phyloP scores from a whole-genome alignment of 2,329 filamentous ascomycete species.

The Juglanconis juglandina region DNA sequence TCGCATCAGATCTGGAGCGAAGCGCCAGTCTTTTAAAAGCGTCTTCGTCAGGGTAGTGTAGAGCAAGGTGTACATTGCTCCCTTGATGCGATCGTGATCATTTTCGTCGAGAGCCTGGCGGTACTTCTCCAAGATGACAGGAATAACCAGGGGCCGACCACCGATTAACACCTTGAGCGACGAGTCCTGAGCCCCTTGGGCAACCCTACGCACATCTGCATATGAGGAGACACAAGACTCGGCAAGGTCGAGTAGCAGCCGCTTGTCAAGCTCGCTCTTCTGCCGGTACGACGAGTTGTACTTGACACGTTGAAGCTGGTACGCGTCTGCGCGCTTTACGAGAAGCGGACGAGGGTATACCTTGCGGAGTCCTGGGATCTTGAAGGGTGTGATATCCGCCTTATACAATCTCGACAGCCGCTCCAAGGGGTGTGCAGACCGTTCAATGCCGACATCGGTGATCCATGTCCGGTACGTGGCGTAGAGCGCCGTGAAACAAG shows the following conservation, averaged over 20 bases:
- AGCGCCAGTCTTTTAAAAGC: conserved; percentile 88
- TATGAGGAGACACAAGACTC: conserved; percentile 88
- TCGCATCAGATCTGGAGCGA: conserved; percentile 83
- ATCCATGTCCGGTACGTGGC: conserved; percentile 95
- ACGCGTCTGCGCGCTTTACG: conserved; percentile 87
- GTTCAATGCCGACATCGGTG: conserved; percentile 92
- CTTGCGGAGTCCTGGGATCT: conserved; percentile 88
- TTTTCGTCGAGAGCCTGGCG: conserved; percentile 73
- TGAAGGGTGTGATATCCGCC: conserved; percentile 87
- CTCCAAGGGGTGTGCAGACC: conserved; percentile 89
- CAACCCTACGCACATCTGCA: conserved; percentile 90
- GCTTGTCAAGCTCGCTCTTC: conserved; percentile 86
- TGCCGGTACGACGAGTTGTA: conserved; percentile 87
- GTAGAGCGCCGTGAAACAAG: conserved; percentile 90
- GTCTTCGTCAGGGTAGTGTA: conserved; percentile 88
- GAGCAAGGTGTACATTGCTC: conserved; percentile 83
- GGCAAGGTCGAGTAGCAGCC: conserved; percentile 78
- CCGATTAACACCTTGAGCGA: conserved; percentile 89
- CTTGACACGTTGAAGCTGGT: conserved; percentile 88
- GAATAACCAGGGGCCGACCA: conserved; percentile 83
- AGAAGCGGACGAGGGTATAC: conserved; percentile 89
- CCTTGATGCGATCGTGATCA: conserved; percentile 91
- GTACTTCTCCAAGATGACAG: conserved; percentile 75
- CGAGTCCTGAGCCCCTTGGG: conserved; percentile 87
- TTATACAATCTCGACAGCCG: conserved; percentile 79